Evolutionary conservation across 2,329 filamentous ascomycete genomes (phyloP).

Genomic region (Colletotrichum noveboracense): DNA sequence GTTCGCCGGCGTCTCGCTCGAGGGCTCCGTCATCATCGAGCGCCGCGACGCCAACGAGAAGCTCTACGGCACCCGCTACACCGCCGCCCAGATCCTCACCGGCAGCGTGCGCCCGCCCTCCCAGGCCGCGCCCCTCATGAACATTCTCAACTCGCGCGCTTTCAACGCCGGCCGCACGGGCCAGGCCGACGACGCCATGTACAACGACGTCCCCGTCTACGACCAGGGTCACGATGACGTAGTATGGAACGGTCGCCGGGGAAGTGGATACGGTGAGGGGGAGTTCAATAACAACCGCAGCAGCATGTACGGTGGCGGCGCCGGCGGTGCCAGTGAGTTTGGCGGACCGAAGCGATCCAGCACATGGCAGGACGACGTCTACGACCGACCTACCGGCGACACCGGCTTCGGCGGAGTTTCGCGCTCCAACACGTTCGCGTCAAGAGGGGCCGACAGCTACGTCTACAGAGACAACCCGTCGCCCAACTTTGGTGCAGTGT

Average conservation of each 20-base stretch:
- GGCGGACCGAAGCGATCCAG: conserved; percentile 65
- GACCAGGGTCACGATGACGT: conserved; percentile 82
- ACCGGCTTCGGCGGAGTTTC: conserved; percentile 37
- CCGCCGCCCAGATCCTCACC: conserved; percentile 80
- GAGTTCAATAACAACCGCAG: conserved; percentile 35
- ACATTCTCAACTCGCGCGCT: conserved; percentile 80
- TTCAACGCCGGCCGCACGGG: conserved; percentile 69
- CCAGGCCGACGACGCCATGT: conserved; percentile 69
- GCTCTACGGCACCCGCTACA: conserved; percentile 84
- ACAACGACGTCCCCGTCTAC: conserved; percentile 93
- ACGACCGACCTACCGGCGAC: conserved; percentile 60
- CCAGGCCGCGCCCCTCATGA: conserved; percentile 83
- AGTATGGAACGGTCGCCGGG: conserved; percentile 80
- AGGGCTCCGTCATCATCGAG: conserved; percentile 92
- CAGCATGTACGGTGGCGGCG: conserved; percentile 35
- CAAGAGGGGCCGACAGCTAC: conserved; percentile 54
- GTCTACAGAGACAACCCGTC: conserved; percentile 54
- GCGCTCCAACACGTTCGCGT: conserved; percentile 58
- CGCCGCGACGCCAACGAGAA: conserved; percentile 97
- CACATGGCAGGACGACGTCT: conserved; percentile 79
- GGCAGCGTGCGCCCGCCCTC: conserved; percentile 80
- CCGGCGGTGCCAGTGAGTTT: conserved; percentile 52
- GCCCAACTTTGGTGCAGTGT: conserved; percentile 17
- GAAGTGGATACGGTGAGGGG: conserved; percentile 74
- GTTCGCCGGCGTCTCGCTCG: conserved; percentile 93